Conservation (phyloP, 306 rosid species). For the Fragaria ananassa region DNA sequence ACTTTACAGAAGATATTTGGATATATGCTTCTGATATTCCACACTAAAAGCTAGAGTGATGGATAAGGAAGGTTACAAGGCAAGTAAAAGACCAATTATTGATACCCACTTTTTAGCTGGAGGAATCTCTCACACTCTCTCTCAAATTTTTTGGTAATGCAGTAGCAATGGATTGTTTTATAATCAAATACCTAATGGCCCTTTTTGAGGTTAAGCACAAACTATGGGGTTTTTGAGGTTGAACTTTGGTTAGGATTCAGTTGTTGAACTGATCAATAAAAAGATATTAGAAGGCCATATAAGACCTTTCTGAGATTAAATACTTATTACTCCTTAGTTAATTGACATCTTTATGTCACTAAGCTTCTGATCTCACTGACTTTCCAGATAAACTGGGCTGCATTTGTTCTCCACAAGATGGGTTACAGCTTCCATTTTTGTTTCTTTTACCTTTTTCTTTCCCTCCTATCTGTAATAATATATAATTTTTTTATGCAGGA, state of each 20-base stretch:
- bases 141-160: conserved; percentile 18
- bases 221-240: conserved; percentile 21
- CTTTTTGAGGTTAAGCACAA: conserved; percentile 23
- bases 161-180: background rate
- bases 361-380: conserved; percentile 11
- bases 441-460: background rate
- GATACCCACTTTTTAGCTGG: conserved; percentile 52
- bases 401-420: conserved; percentile 9
- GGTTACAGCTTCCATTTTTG: conserved; percentile 15
- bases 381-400: conserved; percentile 23
- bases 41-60: conserved; percentile 42
- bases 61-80: conserved; percentile 58
- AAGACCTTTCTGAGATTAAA: conserved; percentile 19
- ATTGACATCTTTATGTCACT: conserved; percentile 11
- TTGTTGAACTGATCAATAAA: conserved; percentile 19
- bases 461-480: background rate
- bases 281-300: conserved; percentile 10
- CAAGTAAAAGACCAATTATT: conserved; percentile 50
- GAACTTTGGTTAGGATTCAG: conserved; percentile 20
- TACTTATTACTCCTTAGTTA: background rate
- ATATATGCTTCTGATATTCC: conserved; percentile 25
- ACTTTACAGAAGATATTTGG: conserved; percentile 19
- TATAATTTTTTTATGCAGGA: background rate
- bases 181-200: conserved; percentile 8
- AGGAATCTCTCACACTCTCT: conserved; percentile 40